phyloP scores from a whole-genome alignment of 2,329 filamentous ascomycete species.

The Aureobasidium pullulans region DNA sequence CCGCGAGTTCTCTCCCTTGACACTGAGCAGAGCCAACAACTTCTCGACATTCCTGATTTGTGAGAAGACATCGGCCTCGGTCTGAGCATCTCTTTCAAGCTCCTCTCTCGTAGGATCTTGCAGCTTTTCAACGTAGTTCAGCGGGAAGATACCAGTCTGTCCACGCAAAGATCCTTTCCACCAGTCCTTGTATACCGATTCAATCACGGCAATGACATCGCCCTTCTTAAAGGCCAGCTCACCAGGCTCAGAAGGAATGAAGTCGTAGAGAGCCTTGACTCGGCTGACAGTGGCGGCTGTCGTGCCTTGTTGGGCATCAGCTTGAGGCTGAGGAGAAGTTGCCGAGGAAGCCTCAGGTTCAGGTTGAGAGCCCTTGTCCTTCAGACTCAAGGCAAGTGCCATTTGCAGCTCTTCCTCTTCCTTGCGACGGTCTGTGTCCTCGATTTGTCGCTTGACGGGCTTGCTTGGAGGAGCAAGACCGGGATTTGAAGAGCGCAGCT shows the following conservation, averaged over 20 bases:
- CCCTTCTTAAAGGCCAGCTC: conserved; percentile 95
- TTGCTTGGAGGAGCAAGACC: conserved; percentile 87
- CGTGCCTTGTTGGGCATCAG: conserved; percentile 57
- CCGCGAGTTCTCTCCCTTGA: conserved; percentile 65
- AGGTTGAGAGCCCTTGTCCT: conserved; percentile 58
- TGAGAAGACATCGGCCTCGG: conserved; percentile 75
- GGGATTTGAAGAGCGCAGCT: conserved; percentile 69
- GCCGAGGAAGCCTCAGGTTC: conserved; percentile 9
- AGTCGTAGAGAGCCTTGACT: conserved; percentile 89
- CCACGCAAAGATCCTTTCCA: conserved; percentile 94
- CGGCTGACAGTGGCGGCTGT: conserved; percentile 94
- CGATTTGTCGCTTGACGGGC: conserved; percentile 86
- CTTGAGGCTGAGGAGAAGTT: conserved; percentile 23
- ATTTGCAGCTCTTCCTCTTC: conserved; percentile 97
- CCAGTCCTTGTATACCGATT: conserved; percentile 99
- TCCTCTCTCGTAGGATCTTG: conserved; percentile 92
- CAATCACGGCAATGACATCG: conserved; percentile 92
- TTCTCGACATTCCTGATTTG: conserved; percentile 74
- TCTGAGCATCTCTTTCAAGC: conserved; percentile 88
- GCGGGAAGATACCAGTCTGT: conserved; percentile 92
- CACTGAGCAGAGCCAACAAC: conserved; percentile 81
- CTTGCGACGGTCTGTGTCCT: conserved; percentile 80
- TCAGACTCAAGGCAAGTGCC: conserved; percentile 84
- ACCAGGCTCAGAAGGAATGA: conserved; percentile 85
- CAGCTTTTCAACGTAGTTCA: conserved; percentile 98